Conservation (phyloP, 164 flowering plant species). For the Santalum album region DNA sequence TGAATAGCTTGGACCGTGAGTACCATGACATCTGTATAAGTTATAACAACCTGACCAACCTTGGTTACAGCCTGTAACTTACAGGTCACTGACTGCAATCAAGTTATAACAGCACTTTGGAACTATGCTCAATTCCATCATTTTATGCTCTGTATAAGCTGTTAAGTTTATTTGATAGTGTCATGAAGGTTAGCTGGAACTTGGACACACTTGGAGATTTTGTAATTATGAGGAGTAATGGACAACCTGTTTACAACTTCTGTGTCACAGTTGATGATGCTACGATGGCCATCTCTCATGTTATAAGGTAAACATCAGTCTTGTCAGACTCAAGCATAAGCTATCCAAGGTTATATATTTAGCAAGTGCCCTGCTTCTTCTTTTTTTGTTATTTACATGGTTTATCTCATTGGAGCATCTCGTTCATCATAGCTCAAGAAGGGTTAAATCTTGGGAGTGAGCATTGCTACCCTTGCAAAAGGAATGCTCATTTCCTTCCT, state of each 20-base stretch:
- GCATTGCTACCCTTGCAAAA: no score
- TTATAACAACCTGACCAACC: not conserved
- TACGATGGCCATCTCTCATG: conserved; percentile 96
- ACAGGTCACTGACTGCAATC: no score
- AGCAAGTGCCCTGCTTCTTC: no score
- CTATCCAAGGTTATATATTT: no score
- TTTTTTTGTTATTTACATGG: no score
- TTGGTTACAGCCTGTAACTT: no score
- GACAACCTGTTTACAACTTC: conserved; percentile 95
- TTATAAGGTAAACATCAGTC: conserved; percentile 51
- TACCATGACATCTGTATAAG: no score
- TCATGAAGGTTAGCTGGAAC: conserved; percentile 87
- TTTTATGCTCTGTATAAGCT: conserved; percentile 4
- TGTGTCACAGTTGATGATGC: conserved; percentile 99
- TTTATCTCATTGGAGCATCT: no score
- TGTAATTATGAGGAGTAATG: conserved; percentile 91
- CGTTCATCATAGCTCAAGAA: no score
- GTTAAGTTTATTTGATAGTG: conserved; percentile 41
- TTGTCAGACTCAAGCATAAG: not conserved
- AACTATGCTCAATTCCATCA: not conserved
- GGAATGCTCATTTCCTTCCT: no score
- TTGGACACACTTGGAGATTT: conserved; percentile 90
- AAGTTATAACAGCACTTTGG: not conserved
- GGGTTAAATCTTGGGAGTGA: no score
- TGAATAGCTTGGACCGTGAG: no score